Evolutionary conservation across 2,329 filamentous ascomycete species (phyloP).

Genomic region (Rutstroemia sp.): DNA sequence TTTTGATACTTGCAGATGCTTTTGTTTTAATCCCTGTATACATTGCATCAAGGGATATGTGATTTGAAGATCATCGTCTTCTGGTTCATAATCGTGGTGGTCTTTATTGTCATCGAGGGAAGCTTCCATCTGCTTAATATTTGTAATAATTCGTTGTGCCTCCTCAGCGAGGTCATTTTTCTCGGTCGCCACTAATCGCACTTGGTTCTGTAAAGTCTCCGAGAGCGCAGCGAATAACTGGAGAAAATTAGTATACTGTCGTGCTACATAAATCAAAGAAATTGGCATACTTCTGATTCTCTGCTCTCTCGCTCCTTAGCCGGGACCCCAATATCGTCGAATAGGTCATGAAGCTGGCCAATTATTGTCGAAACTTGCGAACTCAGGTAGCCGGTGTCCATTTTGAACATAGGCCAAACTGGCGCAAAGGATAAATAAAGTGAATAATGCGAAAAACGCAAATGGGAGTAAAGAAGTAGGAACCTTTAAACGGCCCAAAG

Average conservation of each 20-base stretch:
- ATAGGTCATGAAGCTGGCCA: conserved; percentile 84
- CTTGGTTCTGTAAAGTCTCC: conserved; percentile 83
- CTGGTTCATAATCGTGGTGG: conserved; percentile 55
- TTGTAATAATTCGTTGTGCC: conserved; percentile 74
- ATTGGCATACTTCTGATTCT: conserved; percentile 69
- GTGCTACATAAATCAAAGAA: background rate
- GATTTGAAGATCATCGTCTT: conserved; percentile 63
- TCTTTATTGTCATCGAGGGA: conserved; percentile 73
- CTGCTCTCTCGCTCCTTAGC: conserved; percentile 84
- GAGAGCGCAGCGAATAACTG: conserved; percentile 89
- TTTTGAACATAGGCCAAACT: conserved; percentile 31
- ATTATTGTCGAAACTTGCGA: conserved; percentile 95
- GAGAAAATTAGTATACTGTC: conserved; percentile 17
- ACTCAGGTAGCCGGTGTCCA: conserved; percentile 89
- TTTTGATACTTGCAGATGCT: conserved; percentile 70
- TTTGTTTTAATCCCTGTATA: conserved; percentile 74
- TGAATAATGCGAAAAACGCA: background rate
- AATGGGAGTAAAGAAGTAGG: background rate
- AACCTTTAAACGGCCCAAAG: conserved; percentile 1
- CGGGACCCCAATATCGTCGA: conserved; percentile 96
- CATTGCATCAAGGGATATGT: conserved; percentile 80
- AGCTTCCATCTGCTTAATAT: conserved; percentile 87
- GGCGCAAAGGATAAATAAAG: background rate
- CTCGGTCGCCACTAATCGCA: conserved; percentile 76
- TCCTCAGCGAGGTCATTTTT: conserved; percentile 90